Conservation (phyloP, 352 stramenopile species). For the Pythium dissotocum region DNA sequence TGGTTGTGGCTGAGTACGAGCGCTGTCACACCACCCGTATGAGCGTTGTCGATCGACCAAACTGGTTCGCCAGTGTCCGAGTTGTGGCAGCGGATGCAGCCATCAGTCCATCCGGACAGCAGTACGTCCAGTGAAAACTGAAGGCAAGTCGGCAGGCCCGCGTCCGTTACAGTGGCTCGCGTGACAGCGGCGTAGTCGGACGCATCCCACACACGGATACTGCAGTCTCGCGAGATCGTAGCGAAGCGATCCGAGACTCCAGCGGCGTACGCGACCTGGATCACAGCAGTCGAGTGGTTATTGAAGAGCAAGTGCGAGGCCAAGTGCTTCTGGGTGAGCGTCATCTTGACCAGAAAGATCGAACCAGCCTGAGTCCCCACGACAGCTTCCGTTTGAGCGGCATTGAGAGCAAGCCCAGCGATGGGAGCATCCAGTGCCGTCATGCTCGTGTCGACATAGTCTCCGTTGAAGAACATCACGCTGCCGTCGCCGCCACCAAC, state of each 20-base stretch:
- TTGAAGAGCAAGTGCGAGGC: slow-evolving; percentile 60
- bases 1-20: slow-evolving; percentile 91
- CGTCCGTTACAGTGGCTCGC: slow-evolving; percentile 52
- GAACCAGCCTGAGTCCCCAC: slow-evolving; percentile 77
- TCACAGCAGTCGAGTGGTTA: slow-evolving; percentile 80
- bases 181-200: slow-evolving; percentile 83
- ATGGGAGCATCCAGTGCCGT: slow-evolving; percentile 70
- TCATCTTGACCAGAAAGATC: slow-evolving; percentile 65
- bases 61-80: slow-evolving; percentile 79
- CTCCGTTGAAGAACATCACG: slow-evolving; percentile 72
- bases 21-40: slow-evolving; percentile 89
- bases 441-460: slow-evolving; percentile 74
- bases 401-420: slow-evolving; percentile 55
- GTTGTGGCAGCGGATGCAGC: slow-evolving; percentile 85
- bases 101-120: slow-evolving; percentile 90
- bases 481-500: slow-evolving; percentile 87
- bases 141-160: slow-evolving; percentile 68
- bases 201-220: slow-evolving; percentile 89
- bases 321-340: slow-evolving; percentile 24
- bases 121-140: slow-evolving; percentile 88
- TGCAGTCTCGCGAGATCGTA: slow-evolving; percentile 85
- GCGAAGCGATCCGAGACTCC: slow-evolving; percentile 88
- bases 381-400: slow-evolving; percentile 62
- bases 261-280: slow-evolving; percentile 77
- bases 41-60: slow-evolving; percentile 91